These are phyloP conservation scores for Phytophthora niederhauseri DNA, from an alignment of 352 stramenopile genomes.

Conservation along the genomic window DNA sequence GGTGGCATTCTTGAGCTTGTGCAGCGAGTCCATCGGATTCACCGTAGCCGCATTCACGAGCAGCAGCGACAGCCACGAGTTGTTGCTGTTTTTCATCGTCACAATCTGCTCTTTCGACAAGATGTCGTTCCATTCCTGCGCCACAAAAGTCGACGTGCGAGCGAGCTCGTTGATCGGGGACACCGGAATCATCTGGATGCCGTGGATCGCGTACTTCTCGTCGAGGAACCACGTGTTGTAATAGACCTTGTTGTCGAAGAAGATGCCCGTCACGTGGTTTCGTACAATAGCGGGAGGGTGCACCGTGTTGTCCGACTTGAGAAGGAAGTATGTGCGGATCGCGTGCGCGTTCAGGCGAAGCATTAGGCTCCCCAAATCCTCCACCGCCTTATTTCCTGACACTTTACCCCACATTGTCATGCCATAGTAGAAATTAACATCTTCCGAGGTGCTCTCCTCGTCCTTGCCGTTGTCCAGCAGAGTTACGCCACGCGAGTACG, in stretches of 20 bases:
- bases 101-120: conserved; percentile 71
- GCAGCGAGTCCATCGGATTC: conserved; percentile 53
- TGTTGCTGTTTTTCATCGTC: conserved; percentile 36
- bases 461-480: conserved; percentile 72
- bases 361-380: conserved; percentile 79
- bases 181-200: conserved; percentile 83
- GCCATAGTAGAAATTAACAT: conserved; percentile 84
- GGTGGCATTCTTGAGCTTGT: conserved; percentile 50
- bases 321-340: conserved; percentile 75
- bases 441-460: conserved; percentile 76
- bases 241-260: conserved; percentile 77
- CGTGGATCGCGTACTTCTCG: conserved; percentile 74
- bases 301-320: conserved; percentile 60
- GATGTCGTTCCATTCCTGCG: conserved; percentile 79
- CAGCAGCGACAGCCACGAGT: conserved; percentile 71
- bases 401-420: conserved; percentile 80
- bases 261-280: conserved; percentile 81
- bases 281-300: conserved; percentile 66
- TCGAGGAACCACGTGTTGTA: conserved; percentile 80
- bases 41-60: conserved; percentile 72
- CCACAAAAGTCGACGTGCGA: conserved; percentile 63
- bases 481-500: conserved; percentile 71
- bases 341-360: conserved; percentile 66
- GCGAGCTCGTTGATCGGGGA: conserved; percentile 73
- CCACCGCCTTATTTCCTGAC: conserved; percentile 57